Base-by-base conservation (phyloP, 176 grass and related monocot species). In the Oryza australiensis region DNA sequence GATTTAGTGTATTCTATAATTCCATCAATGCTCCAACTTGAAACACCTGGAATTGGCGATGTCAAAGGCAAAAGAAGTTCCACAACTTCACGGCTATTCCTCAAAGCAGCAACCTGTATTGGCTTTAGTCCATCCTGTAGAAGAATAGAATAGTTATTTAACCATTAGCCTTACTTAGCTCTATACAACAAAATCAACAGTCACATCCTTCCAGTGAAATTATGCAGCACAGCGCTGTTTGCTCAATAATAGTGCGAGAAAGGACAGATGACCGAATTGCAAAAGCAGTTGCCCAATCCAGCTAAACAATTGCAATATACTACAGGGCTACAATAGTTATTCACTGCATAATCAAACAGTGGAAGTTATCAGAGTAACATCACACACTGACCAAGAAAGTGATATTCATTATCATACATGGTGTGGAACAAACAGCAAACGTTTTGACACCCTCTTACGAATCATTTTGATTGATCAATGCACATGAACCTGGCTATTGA, bases 121-220 rank as follows among this genome's bases (percentile, higher is more conserved):
- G 96, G 92, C 65, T 98, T 98, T 42, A 95, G 57, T 79, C 87
- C 92, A 65, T 98, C 96, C 96, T 98, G 80, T 14, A 59, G 29
- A 32, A 75, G n/a, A 14, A 85, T 42, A 68, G 13, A 65, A 33
- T 65, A 48, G 12, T 20, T 34, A 68, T 22, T 83, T 22, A 75
- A 55, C 62, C 5, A 0, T 68, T 62, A 22, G 20, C 14, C 55
- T 72, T 59, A 72, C 24, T 82, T 75, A 37, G 12, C 1, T 49
- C 26, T 49, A 82, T 12, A 26, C 15, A 72, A 27, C 2, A 75
- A 66, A 41, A 60, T 40, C 10, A 42, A 43, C 34, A 70, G 16
- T 26, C 29, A 75, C 12, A 15, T 6, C 55, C 13, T 81, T 28
- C 57, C 20, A 70, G 70, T 22, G 11, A 14, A 8, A 30, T 62